A percentile compares a stretch with the other conserved stretches of the same genome.
Conservation (phyloP, 495 filamentous ascomycete genomes). For the Xylaria palmicola region DNA sequence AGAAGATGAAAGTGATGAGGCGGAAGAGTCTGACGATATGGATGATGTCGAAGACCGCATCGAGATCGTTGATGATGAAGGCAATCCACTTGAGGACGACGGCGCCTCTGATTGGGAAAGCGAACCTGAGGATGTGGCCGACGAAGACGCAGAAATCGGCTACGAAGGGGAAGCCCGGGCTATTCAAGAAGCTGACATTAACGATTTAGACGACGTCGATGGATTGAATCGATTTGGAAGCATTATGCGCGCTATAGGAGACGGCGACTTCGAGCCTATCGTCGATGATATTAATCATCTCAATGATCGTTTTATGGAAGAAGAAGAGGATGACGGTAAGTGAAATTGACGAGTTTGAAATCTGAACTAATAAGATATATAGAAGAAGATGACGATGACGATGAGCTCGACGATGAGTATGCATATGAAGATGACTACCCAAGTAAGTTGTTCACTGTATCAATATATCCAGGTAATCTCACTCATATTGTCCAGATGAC, state of each 20-base stretch:
- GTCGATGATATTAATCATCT: constrained; percentile 41
- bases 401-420: constrained; percentile 66
- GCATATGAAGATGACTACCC: constrained; percentile 67
- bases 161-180: constrained; percentile 48
- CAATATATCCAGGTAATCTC: not conserved
- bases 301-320: constrained; percentile 65
- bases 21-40: constrained; percentile 50
- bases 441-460: constrained; percentile 53
- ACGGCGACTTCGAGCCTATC: constrained; percentile 56
- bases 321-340: constrained; percentile 63
- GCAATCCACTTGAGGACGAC: constrained; percentile 52
- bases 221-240: constrained; percentile 51
- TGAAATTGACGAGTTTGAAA: constrained; percentile 18
- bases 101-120: constrained; percentile 53
- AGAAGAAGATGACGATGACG: constrained; percentile 64
- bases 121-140: constrained; percentile 57
- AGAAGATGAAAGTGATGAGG: constrained; percentile 53
- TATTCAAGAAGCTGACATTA: constrained; percentile 40
- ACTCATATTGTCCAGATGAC: constrained; percentile 42
- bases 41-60: constrained; percentile 53
- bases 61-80: constrained; percentile 58
- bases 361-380: not conserved
- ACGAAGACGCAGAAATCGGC: constrained; percentile 53
- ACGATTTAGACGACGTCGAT: constrained; percentile 37
- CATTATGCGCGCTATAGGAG: constrained; percentile 61